Percentiles rank a stretch among this genome's conserved stretches.
These are phyloP conservation scores for Solanum piurae DNA, from an alignment of 257 asterid genomes.

Conservation along the genomic window DNA sequence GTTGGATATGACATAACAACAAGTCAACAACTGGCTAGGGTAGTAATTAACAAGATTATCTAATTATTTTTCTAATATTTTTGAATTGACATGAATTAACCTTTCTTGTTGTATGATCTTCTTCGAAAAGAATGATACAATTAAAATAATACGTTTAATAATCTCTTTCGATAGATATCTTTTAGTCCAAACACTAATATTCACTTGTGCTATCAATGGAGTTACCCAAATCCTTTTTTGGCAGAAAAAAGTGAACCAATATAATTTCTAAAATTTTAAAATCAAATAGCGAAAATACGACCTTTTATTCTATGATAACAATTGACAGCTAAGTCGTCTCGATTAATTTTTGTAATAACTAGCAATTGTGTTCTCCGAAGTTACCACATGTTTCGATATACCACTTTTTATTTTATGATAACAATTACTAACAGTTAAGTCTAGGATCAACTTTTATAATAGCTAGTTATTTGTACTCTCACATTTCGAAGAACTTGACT, in stretches of 20 bases:
- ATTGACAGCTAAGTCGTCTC: too few species aligned
- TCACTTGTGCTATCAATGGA: not conserved
- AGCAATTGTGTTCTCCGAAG: too few species aligned
- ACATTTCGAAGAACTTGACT: not conserved
- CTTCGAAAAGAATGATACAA: not conserved
- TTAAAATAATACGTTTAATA: not conserved
- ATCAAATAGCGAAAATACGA: too few species aligned
- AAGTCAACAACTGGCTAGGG: not conserved
- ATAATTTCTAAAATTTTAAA: too few species aligned
- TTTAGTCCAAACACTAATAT: not conserved
- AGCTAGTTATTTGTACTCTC: not conserved
- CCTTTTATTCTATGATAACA: too few species aligned
- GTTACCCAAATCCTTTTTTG: not conserved
- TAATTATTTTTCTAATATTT: not conserved
- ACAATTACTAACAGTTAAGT: rapidly evolving
- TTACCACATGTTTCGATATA: too few species aligned
- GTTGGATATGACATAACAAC: not conserved
- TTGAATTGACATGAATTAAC: not conserved
- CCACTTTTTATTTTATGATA: too few species aligned
- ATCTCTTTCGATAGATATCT: not conserved
- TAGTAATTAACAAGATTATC: too few species aligned
- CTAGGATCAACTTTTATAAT: too few species aligned
- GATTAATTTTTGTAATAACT: too few species aligned
- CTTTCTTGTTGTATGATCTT: not conserved
- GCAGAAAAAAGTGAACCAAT: too few species aligned